Base-by-base conservation (phyloP, 2,329 filamentous ascomycete genomes). In the Aspergillus aculeatinus region DNA sequence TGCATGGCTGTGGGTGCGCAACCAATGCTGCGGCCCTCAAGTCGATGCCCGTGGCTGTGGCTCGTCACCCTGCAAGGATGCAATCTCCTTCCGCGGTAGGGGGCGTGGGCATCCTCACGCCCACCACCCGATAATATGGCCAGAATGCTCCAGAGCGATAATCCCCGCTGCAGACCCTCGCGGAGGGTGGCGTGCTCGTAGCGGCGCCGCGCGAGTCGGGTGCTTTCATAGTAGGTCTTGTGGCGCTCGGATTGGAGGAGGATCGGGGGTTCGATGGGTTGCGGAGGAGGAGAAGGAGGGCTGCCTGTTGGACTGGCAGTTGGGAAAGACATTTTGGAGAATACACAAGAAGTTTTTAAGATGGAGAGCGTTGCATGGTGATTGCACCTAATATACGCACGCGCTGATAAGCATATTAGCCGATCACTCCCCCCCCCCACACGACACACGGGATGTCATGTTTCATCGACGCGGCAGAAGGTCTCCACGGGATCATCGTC, bases 171-270 rank as follows among this genome's bases (percentile, higher is more conserved):
- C n/a, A 65, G 11, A 0, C 58, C 63, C 3, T 58, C 61, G 5
- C 42, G 51, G 2, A 63, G 31, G 19, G 60, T 6, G 2, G 63
- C 63, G 48, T 63, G 48, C 29, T 63, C 61, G 7, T 59, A 29
- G 0, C 47, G 53, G 11, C 63, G 63, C 42, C 35, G 33, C 16
- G 49, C 48, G 4, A 65, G 63, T 39, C 59, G 60, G 2, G 52
- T 48, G 10, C 35, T 16, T 51, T 65, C 61, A 19, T 48, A 48
- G 11, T 35, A 35, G 3, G 63, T 63, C 48, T 60, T 58, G 2
- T 58, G 48, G 31, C 16, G n/a, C 54, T 60, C 55, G 14, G n/a
- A 4, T 12, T 42, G 27, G 27, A 29, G 27, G 14, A 31, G 23
- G 23, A 31, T 4, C n/a, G 5, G 53, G n/a, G 53, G 48, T 59